Conservation (phyloP, 1,139 yeast species). For the Hansenula lynferdii region DNA sequence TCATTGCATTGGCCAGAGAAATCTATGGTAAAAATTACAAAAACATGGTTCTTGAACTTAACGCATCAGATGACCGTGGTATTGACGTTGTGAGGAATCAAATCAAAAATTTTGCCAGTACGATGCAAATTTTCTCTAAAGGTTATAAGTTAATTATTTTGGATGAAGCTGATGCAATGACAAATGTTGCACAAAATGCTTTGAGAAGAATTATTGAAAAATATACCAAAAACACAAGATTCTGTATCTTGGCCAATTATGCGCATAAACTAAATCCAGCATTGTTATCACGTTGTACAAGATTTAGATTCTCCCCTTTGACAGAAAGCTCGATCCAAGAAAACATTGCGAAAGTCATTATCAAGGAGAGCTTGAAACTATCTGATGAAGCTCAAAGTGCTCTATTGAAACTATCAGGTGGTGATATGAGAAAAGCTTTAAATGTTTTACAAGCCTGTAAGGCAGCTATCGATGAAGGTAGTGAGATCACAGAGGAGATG, state of each 20-base stretch:
- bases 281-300: constrained; percentile 85
- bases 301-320: constrained; percentile 90
- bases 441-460: constrained; percentile 94
- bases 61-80: constrained; percentile 97
- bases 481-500: constrained; percentile 62
- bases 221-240: constrained; percentile 90
- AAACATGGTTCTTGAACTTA: constrained; percentile 89
- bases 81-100: constrained; percentile 92
- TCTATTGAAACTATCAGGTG: constrained; percentile 65
- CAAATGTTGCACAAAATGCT: constrained; percentile 95
- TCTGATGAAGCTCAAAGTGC: constrained; percentile 58
- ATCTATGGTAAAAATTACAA: constrained; percentile 83
- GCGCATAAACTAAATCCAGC: constrained; percentile 97
- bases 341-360: constrained; percentile 64
- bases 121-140: constrained; percentile 79
- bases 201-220: constrained; percentile 88
- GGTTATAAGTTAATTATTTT: constrained; percentile 87
- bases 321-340: constrained; percentile 59
- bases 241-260: constrained; percentile 94
- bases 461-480: constrained; percentile 56
- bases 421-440: constrained; percentile 95
- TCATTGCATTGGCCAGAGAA: constrained; percentile 84
- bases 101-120: constrained; percentile 90
- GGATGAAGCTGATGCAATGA: constrained; percentile 99
- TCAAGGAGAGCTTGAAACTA: constrained; percentile 58